Base-by-base conservation (phyloP, 352 stramenopile genomes). In the Globisporangium splendens region DNA sequence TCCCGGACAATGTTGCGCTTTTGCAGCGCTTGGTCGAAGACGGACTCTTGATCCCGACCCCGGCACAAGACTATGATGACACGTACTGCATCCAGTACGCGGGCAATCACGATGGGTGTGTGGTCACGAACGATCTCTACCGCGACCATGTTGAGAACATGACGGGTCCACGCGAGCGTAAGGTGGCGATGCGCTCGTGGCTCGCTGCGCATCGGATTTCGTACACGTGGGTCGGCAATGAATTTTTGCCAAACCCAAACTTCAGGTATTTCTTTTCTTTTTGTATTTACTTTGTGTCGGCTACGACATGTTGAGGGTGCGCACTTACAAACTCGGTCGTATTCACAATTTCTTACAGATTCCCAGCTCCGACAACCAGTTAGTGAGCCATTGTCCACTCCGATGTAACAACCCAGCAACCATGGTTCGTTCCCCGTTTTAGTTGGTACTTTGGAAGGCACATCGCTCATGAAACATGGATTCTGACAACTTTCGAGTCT, bases 51-150 rank as follows among this genome's bases (percentile, higher is more conserved):
- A 72, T 96, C 46, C 76, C 83, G 3, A 96, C 88, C 11, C 88
- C 88, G 4, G 68, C 86, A 13, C 85, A 94, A 47, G 88, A 96
- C 61, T 96, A 95, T 61, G 88, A 96, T 63, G 88, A 96, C 61
- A 86, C 84, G 43, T 96, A 96, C 69, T 94, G 86, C 74, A 96
- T 96, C 65, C 82, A 91, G 50, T 96, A 96, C 60, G 84, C 85
- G 38, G 77, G 77, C 12, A 67, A 77, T 33, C 73, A 95, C 46
- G 65, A 88, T 47, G 83, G 81, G 52, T 89, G 79, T 47, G 70
- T 96, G 18, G 81, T 96, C 38, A 95, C 83, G n/a, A 96, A 96
- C 56, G 88, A 96, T 49, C 68, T 94, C 20, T 96, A 90, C 62
- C 79, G 88, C 41, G 86, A 96, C 65, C 86, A 96, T 54, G 72